A percentile compares a stretch with the other conserved stretches of the same genome.
phyloP scores from a whole-genome alignment of 2,329 filamentous ascomycete genomes.

The Pyrenophora seminiperda region DNA sequence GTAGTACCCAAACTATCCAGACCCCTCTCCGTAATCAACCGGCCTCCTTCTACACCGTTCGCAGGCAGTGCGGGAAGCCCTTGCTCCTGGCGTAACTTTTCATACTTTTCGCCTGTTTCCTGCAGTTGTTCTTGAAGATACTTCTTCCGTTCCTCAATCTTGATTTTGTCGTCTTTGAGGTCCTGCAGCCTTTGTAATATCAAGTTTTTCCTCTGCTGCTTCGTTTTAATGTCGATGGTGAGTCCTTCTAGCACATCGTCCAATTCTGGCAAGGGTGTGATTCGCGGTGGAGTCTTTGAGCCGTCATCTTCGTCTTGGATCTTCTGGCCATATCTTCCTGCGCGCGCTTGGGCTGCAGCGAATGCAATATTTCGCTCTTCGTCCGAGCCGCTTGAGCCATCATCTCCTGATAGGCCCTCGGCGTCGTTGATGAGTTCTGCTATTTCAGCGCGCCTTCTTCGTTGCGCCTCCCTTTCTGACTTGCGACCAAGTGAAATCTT shows the following conservation, averaged over 20 bases:
- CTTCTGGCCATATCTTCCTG: conserved; percentile 76
- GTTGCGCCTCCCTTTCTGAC: conserved; percentile 73
- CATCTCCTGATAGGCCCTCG: conserved; percentile 72
- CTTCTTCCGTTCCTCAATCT: conserved; percentile 71
- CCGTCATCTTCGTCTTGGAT: conserved; percentile 50
- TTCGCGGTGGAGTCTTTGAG: conserved; percentile 69
- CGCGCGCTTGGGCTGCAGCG: conserved; percentile 82
- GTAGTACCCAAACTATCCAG: conserved; percentile 47
- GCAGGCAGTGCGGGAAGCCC: conserved; percentile 47
- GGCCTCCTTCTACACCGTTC: conserved; percentile 33
- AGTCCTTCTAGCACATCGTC: conserved; percentile 69
- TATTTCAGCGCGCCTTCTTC: conserved; percentile 75
- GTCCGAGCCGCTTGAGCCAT: conserved; percentile 69
- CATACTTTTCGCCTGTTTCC: conserved; percentile 76
- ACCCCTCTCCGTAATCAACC: conserved; percentile 40
- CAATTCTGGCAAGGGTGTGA: conserved; percentile 78
- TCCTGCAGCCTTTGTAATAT: conserved; percentile 69
- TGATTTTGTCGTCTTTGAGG: conserved; percentile 69
- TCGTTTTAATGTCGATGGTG: conserved; percentile 63
- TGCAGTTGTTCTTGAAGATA: conserved; percentile 82
- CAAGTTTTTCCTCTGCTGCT: conserved; percentile 64
- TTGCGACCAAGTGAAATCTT: conserved; percentile 77
- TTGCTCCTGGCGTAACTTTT: conserved; percentile 59
- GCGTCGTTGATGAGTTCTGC: conserved; percentile 80
- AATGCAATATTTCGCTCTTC: conserved; percentile 75